Conservation (phyloP, 1,139 yeast species). For the Debaryomyces subglobosus region DNA sequence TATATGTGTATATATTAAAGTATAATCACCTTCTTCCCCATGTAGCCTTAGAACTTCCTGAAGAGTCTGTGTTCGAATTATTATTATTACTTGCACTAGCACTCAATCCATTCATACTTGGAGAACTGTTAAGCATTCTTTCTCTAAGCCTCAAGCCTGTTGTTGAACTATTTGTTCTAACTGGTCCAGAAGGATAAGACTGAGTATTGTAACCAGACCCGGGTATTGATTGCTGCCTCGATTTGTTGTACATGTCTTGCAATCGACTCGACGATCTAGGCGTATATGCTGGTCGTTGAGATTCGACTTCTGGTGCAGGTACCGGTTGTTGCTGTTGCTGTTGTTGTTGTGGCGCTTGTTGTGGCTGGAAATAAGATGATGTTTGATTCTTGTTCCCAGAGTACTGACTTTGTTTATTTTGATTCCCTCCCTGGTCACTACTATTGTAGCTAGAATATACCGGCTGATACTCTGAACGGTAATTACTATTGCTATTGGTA, state of each 20-base stretch:
- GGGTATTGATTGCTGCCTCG: conserved; percentile 46
- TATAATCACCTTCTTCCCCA: conserved; percentile 29
- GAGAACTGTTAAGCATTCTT: conserved; percentile 29
- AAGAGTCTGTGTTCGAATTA: conserved; percentile 9
- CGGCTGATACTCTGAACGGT: conserved; percentile 29
- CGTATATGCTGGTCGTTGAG: conserved; percentile 23
- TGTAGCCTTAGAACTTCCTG: conserved; percentile 23
- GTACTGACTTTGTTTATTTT: conserved; percentile 16
- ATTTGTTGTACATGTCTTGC: conserved; percentile 47
- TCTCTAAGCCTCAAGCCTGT: conserved; percentile 42
- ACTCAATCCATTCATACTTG: conserved; percentile 14
- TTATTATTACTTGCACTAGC: not conserved
- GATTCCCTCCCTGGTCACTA: conserved; percentile 17
- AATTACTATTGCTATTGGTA: conserved; percentile 11
- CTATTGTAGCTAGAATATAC: conserved; percentile 29
- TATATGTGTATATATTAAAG: not conserved
- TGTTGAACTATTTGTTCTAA: conserved; percentile 31
- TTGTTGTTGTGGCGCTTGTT: conserved; percentile 15
- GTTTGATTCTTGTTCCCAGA: conserved; percentile 12
- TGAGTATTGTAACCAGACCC: conserved; percentile 36
- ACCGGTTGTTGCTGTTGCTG: conserved; percentile 10
- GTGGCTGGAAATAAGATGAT: conserved; percentile 8
- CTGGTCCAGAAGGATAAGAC: conserved; percentile 23
- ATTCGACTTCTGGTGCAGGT: not conserved
- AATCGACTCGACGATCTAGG: conserved; percentile 42